Percentiles rank a stretch among this genome's conserved stretches.
phyloP scores from a whole-genome alignment of 2,329 filamentous ascomycete genomes.

The Nigrospora osmanthi region DNA sequence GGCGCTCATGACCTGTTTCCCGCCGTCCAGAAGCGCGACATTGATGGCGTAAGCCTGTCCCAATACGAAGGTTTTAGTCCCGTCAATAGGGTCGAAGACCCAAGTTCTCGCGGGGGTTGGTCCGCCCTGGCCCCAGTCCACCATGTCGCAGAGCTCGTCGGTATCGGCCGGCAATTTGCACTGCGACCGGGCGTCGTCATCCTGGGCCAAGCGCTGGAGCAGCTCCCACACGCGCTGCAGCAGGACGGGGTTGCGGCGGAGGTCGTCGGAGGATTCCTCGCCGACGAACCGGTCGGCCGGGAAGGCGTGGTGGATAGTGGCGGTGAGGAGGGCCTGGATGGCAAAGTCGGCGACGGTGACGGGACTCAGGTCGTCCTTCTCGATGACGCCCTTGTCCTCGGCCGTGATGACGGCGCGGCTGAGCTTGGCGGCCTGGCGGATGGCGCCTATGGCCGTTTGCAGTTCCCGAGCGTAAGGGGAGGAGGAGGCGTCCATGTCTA shows the following conservation, averaged over 20 bases:
- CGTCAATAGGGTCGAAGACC: constrained; percentile 56
- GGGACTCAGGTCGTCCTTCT: constrained; percentile 47
- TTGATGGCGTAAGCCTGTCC: constrained; percentile 51
- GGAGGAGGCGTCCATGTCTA: constrained; percentile 11
- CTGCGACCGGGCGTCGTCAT: constrained; percentile 14
- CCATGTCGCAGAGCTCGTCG: constrained; percentile 41
- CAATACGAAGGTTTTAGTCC: constrained; percentile 47
- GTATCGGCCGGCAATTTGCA: constrained; percentile 26
- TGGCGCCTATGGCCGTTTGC: constrained; percentile 16
- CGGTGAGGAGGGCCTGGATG: constrained; percentile 46
- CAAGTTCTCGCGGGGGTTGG: constrained; percentile 33
- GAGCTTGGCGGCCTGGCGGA: constrained; percentile 34
- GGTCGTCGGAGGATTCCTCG: constrained; percentile 43
- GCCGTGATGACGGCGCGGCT: constrained; percentile 39
- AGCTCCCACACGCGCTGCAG: constrained; percentile 39
- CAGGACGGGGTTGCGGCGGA: constrained; percentile 33
- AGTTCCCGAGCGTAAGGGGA: constrained; percentile 20
- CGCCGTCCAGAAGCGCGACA: constrained; percentile 41
- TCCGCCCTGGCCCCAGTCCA: constrained; percentile 35
- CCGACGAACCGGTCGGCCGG: constrained; percentile 45
- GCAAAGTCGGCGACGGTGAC: constrained; percentile 55
- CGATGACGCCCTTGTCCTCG: constrained; percentile 40
- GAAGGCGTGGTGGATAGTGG: constrained; percentile 40
- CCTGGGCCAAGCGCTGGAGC: constrained; percentile 20
- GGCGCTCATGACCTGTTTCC: constrained; percentile 39